phyloP scores from a whole-genome alignment of 78 protist species.

The Dictyostelium intermedium region DNA sequence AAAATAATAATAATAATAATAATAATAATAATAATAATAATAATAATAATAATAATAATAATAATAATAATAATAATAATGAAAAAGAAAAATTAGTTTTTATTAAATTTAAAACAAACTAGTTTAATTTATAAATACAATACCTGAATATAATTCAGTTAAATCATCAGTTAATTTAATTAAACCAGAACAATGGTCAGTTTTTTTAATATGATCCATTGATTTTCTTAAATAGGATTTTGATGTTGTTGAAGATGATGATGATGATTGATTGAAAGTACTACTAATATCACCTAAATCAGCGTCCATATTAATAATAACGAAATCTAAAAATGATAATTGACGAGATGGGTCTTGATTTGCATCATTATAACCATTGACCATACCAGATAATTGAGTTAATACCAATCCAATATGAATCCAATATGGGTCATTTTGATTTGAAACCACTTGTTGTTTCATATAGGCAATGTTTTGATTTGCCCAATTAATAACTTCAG shows the following conservation, averaged over 20 bases:
- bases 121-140: not conserved
- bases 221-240: not conserved
- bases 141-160: conserved; percentile 4
- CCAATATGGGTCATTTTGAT: conserved; percentile 78
- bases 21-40: not conserved
- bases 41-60: not conserved
- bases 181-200: conserved; percentile 79
- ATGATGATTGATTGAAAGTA: not conserved
- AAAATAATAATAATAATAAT: not conserved
- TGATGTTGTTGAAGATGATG: not conserved
- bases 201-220: conserved; percentile 33
- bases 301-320: conserved; percentile 46
- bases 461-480: conserved; percentile 20
- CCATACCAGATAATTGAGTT: conserved; percentile 57
- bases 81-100: too few species aligned
- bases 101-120: too few species aligned
- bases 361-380: conserved; percentile 62
- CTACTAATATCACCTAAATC: conserved; percentile 34
- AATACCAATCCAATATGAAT: conserved; percentile 25
- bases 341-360: not conserved
- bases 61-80: too few species aligned
- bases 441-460: not conserved
- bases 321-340: conserved; percentile 44
- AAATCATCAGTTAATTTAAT: conserved; percentile 78
- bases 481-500: not conserved